Base-by-base conservation (phyloP, 2,329 filamentous ascomycete species). In the Penicillium sp. region DNA sequence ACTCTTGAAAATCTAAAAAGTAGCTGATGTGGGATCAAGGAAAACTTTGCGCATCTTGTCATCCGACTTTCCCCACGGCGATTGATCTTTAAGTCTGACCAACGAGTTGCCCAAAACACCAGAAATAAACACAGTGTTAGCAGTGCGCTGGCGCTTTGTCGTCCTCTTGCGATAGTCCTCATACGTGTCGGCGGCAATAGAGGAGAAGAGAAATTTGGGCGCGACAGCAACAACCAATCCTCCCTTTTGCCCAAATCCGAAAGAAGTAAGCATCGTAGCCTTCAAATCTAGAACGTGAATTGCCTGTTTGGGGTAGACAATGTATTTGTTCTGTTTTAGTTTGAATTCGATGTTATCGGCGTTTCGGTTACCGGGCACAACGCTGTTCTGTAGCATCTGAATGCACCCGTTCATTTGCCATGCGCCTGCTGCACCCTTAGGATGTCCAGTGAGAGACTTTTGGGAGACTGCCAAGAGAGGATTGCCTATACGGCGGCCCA, bases 381-480 rank as follows among this genome's bases (percentile, higher is more conserved):
- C 81, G 69, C 94, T 93, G 52, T 83, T 87, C 80, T 97, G 95
- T 66, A 99, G 84, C 47, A 97, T 91, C 75, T 99, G 94, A 72
- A 99, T 80, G 73, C 90, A 93, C 63, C 94, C 94, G 81, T 99
- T 99, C 83, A 99, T 87, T 93, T 97, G 97, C 92, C 93, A 99
- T 49, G 93, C 94, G 80, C 94, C 94, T 58, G 94, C 94, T 68
- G 94, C 92, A 86, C 94, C 94, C 86, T 99, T 99, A 68, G 94
- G 93, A 74, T 99, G 94, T 75, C 94, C 94, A 55, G 94, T 99
- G 60, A 99, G 86, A 74, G 95, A 97, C 78, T 99, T 99, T 78
- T 99, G 53, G 24, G 35, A 50, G 16, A 50, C 53, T 33, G 92
- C 93, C 62, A 97, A 78, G 14, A 97, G 81, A 24, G 93, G 92